Evolutionary conservation across 2,329 filamentous ascomycete genomes (phyloP).

Genomic region (Neopestalotiopsis sp.): DNA sequence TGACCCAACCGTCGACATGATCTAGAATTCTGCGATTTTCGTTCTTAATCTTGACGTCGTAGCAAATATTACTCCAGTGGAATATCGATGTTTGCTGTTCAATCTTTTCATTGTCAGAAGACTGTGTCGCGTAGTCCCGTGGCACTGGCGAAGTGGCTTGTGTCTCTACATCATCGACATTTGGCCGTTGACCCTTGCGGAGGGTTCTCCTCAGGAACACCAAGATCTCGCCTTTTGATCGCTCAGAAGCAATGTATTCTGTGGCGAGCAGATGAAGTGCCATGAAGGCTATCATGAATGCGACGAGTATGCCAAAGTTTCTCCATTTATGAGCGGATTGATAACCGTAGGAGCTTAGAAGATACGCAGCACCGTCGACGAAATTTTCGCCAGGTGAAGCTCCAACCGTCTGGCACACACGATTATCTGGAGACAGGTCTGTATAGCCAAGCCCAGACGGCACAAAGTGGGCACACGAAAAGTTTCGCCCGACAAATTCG

Average conservation of each 20-base stretch:
- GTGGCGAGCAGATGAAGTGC: neutral
- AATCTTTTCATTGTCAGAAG: neutral
- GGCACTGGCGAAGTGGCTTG: neutral
- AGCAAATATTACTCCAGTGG: slow-evolving; percentile 28
- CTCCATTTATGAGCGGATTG: too few species aligned
- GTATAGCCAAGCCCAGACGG: neutral
- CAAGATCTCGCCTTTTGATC: slow-evolving; percentile 1
- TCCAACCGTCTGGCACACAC: too few species aligned
- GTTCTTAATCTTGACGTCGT: slow-evolving; percentile 59
- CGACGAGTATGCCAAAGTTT: slow-evolving; percentile 3
- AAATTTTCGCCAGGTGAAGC: too few species aligned
- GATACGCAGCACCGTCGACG: too few species aligned
- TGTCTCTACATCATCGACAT: neutral
- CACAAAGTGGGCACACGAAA: neutral
- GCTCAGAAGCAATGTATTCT: neutral
- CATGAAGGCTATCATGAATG: neutral
- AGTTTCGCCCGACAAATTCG: slow-evolving; percentile 40
- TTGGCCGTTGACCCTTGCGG: neutral
- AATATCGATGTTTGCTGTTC: neutral
- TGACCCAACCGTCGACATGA: too few species aligned
- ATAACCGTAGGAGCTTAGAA: too few species aligned
- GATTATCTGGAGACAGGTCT: too few species aligned
- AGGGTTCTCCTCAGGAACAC: neutral
- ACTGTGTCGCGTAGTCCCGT: neutral
- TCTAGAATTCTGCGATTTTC: slow-evolving; percentile 40